Evolutionary conservation across 2,329 filamentous ascomycete genomes (phyloP).

Genomic region (Diaporthe amygdali): DNA sequence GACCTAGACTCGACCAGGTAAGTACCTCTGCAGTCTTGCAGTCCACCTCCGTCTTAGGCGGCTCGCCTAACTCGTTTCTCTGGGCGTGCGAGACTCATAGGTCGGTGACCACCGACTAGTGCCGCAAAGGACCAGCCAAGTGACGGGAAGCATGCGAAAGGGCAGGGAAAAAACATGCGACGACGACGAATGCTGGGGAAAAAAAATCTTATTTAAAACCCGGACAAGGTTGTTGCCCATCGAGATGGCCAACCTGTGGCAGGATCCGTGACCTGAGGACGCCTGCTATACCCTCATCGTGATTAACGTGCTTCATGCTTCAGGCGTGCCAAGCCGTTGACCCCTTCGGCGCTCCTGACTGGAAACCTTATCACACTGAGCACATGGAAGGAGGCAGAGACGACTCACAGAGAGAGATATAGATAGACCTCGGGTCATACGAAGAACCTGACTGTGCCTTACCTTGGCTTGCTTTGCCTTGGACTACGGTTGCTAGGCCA

Average conservation of each 20-base stretch:
- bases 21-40: neutral
- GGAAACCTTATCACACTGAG: neutral
- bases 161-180: neutral
- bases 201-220: neutral
- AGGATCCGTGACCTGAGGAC: conserved; percentile 4
- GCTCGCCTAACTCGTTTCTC: neutral
- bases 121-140: neutral
- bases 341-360: neutral
- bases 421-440: neutral
- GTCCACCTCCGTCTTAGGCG: neutral
- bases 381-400: neutral
- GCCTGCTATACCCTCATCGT: neutral
- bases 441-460: too few relatives aligned
- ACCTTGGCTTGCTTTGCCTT: neutral
- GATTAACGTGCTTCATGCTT: conserved; percentile 1
- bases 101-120: conserved; percentile 4
- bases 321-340: conserved; percentile 10
- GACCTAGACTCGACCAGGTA: neutral
- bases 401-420: neutral
- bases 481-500: neutral
- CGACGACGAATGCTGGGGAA: neutral
- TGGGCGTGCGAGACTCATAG: neutral
- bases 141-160: neutral
- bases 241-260: neutral
- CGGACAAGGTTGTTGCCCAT: neutral